Evolutionary conservation across 1,284 basidiomycete genomes (phyloP).

Genomic region (Cutaneotrichosporon sp.): DNA sequence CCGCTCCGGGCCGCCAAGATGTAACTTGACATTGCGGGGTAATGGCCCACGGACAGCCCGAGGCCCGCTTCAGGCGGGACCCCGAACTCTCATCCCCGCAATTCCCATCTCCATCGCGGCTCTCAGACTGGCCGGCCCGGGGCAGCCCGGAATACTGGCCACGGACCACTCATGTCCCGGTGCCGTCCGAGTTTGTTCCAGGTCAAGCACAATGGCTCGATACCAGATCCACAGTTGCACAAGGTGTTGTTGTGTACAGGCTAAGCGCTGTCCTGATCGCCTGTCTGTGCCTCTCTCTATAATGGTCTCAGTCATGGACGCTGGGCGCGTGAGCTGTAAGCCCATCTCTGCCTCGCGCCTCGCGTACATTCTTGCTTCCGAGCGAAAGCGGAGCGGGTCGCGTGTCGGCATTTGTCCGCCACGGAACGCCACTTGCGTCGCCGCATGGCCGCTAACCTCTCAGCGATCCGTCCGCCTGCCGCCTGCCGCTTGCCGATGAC

Average conservation of each 20-base stretch:
- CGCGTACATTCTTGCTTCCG: neutral
- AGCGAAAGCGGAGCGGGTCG: slow-evolving; percentile 1
- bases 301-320: no score
- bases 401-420: neutral
- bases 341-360: neutral
- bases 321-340: no score
- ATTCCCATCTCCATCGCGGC: neutral
- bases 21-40: slow-evolving; percentile 7
- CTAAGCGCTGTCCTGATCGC: no score
- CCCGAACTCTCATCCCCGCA: slow-evolving; percentile 2
- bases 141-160: neutral
- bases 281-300: no score
- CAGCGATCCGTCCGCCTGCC: neutral
- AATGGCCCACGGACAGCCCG: slow-evolving; percentile 4
- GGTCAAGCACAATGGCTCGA: neutral
- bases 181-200: neutral
- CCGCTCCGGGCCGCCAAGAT: neutral
- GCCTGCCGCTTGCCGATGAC: neutral
- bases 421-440: neutral
- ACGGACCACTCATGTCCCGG: neutral
- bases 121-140: neutral
- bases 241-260: no score
- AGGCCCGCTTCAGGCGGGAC: slow-evolving; percentile 2
- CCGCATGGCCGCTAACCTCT: neutral
- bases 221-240: neutral